Evolutionary conservation across 306 rosid species (phyloP).

Genomic region (cucumber (Cucumis sativus)): Cucumber_9930_V3 NC_026658.2:6751001-6751500

Average conservation of each 20-base stretch:
- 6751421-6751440: no score
- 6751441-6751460: no score
- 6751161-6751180: background rate
- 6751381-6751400: no score
- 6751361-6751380: no score
- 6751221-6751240: background rate
- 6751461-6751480: no score
- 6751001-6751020: slow-evolving; percentile 74
- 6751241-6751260: background rate
- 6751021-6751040: slow-evolving; percentile 53
- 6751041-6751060: slow-evolving; percentile 92
- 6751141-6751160: background rate
- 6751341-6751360: no score
- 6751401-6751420: no score
- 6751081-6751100: slow-evolving; percentile 39
- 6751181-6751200: background rate
- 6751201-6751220: background rate
- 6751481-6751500: no score
- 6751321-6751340: no score
- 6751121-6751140: background rate
- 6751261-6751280: background rate
- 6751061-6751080: slow-evolving; percentile 96
- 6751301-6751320: no score
- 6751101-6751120: slow-evolving; percentile 4
- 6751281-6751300: background rate